Percentiles rank a stretch among this genome's conserved stretches.
These are phyloP conservation scores for Hypoxylon sp. DNA, from an alignment of 2,329 filamentous ascomycete genomes.

Conservation along the genomic window DNA sequence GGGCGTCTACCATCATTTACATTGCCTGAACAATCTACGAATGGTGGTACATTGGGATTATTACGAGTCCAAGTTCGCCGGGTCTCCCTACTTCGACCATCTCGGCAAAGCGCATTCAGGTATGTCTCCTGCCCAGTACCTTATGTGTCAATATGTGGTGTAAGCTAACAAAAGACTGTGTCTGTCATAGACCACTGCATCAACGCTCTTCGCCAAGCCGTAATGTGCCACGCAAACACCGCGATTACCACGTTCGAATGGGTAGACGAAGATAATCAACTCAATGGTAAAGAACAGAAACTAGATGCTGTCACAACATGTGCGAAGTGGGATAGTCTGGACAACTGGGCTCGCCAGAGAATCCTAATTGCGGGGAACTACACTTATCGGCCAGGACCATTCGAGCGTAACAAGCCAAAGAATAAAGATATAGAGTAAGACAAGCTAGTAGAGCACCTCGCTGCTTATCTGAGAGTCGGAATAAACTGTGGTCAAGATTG, in stretches of 20 bases:
- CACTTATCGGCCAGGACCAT: constrained; percentile 39
- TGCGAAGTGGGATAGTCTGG: constrained; percentile 36
- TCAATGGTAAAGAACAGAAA: constrained; percentile 25
- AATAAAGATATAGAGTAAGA: constrained; percentile 15
- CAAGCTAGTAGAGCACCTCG: background rate
- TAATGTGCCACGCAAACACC: constrained; percentile 43
- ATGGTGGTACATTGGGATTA: constrained; percentile 41
- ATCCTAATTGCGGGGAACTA: constrained; percentile 36
- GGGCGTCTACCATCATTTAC: constrained; percentile 42
- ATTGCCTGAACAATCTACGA: constrained; percentile 40
- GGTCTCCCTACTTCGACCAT: constrained; percentile 14
- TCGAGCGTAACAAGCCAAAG: constrained; percentile 22
- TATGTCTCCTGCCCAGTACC: constrained; percentile 3
- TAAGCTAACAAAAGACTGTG: background rate
- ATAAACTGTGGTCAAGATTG: constrained; percentile 12
- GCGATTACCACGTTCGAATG: constrained; percentile 30
- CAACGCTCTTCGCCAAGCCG: constrained; percentile 37
- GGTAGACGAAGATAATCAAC: constrained; percentile 27
- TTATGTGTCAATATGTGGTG: background rate
- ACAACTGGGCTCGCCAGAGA: constrained; percentile 39
- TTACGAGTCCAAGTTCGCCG: constrained; percentile 27
- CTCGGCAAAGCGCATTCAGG: constrained; percentile 35
- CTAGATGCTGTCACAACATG: constrained; percentile 29
- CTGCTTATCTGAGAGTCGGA: constrained; percentile 9
- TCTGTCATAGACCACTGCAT: constrained; percentile 41